A percentile compares a stretch with the other conserved stretches of the same genome.
Conservation (phyloP, 768 basidiomycete species). For the Tylopilus plumbeoviolaceoides region DNA sequence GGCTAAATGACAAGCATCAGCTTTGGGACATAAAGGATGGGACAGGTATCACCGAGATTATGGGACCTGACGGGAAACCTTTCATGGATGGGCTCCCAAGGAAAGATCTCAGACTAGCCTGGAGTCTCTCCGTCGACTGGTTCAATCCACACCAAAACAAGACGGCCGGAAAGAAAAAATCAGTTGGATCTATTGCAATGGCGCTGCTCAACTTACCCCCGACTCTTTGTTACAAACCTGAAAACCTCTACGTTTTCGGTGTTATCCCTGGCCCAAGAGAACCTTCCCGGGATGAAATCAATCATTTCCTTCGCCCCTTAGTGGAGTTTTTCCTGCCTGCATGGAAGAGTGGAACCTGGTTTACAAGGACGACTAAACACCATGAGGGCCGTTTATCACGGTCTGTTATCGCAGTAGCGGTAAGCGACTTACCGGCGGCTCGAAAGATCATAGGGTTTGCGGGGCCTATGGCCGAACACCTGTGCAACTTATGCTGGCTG, state of each 20-base stretch:
- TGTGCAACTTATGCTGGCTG: background rate
- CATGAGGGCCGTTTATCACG: too few relatives aligned
- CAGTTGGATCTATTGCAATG: conserved; percentile 13
- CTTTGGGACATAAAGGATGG: background rate
- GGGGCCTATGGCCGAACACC: too few relatives aligned
- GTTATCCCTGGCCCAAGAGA: too few relatives aligned
- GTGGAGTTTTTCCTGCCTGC: too few relatives aligned
- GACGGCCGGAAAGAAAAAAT: conserved; percentile 12
- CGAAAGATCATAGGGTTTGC: too few relatives aligned
- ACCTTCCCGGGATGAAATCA: too few relatives aligned
- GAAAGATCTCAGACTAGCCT: conserved; percentile 14
- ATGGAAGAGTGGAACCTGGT: too few relatives aligned
- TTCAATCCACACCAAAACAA: conserved; percentile 26
- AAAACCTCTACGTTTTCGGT: too few relatives aligned
- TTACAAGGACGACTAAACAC: too few relatives aligned
- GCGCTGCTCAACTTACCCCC: conserved; percentile 22
- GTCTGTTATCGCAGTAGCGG: too few relatives aligned
- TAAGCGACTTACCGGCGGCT: too few relatives aligned
- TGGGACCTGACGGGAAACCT: background rate
- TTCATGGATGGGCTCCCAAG: conserved; percentile 6
- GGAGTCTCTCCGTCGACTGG: conserved; percentile 25
- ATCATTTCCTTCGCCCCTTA: too few relatives aligned
- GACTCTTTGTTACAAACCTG: conserved; percentile 4
- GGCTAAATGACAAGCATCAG: background rate
- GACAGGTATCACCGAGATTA: background rate